phyloP scores from a whole-genome alignment of 2,329 filamentous ascomycete genomes.

The Aspergillus nomiae region DNA sequence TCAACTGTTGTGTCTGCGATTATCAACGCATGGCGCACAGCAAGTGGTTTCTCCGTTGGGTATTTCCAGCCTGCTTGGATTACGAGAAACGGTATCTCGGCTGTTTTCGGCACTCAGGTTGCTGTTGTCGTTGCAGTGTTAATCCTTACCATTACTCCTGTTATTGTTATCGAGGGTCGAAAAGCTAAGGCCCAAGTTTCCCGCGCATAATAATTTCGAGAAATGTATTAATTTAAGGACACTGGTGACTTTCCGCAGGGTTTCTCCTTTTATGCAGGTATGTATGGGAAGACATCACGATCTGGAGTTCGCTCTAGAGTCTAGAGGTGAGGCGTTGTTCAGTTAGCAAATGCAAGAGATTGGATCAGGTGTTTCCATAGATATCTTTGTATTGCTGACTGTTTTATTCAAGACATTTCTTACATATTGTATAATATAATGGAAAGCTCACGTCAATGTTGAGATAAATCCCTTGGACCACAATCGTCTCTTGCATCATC shows the following conservation, averaged over 20 bases:
- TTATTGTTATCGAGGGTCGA: background rate
- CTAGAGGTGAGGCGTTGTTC: background rate
- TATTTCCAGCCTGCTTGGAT: slow-evolving; percentile 44
- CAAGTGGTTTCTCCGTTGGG: slow-evolving; percentile 40
- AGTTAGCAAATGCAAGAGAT: background rate
- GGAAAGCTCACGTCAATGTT: background rate
- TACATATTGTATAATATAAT: background rate
- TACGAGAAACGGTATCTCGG: slow-evolving; percentile 29
- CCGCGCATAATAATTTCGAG: background rate
- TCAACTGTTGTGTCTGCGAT: slow-evolving; percentile 38
- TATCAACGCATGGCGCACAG: slow-evolving; percentile 43
- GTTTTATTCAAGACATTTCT: background rate
- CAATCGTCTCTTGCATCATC: too few species aligned
- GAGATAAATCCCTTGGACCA: too few species aligned
- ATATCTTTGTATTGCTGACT: background rate
- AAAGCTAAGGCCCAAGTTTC: background rate
- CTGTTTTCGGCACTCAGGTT: slow-evolving; percentile 39
- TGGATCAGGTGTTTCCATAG: too few species aligned
- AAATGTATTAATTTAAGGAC: background rate
- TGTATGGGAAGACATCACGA: background rate
- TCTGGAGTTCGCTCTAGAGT: background rate
- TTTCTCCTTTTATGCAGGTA: background rate
- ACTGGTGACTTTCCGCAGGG: background rate
- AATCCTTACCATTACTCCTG: slow-evolving; percentile 15
- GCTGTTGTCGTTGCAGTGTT: slow-evolving; percentile 29